Percentiles rank a stretch among this genome's conserved stretches.
These are phyloP conservation scores for Leccinum truebloodii DNA, from an alignment of 768 basidiomycete species.

Conservation along the genomic window DNA sequence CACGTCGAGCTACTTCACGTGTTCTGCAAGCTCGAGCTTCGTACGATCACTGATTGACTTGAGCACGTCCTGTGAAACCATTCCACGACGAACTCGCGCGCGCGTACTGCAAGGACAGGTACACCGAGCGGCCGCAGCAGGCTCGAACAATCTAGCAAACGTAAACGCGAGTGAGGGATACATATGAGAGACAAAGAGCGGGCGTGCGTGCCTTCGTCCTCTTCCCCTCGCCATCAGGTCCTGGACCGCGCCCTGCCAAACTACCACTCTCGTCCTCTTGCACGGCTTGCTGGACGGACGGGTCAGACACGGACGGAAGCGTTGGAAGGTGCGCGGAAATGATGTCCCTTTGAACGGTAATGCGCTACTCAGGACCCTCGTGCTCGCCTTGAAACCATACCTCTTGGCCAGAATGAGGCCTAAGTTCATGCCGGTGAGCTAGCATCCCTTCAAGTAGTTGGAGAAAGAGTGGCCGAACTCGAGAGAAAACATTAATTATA, in stretches of 20 bases:
- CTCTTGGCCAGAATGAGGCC: constrained; percentile 40
- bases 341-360: constrained; percentile 44
- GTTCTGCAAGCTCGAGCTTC: constrained; percentile 83
- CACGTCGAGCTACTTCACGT: constrained; percentile 52
- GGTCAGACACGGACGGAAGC: no score
- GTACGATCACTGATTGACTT: no score
- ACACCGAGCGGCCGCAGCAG: constrained; percentile 85
- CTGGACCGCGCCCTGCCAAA: constrained; percentile 84
- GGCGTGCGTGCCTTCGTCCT: constrained; percentile 66
- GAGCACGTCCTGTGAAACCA: no score
- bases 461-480: no score
- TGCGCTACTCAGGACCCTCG: constrained; percentile 51
- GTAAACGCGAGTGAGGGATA: constrained; percentile 14
- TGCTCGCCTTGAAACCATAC: constrained; percentile 49
- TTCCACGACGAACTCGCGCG: constrained; percentile 72
- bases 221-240: constrained; percentile 85
- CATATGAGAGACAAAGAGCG: neutral
- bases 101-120: constrained; percentile 80
- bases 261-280: constrained; percentile 95
- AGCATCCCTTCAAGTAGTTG: constrained; percentile 25
- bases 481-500: no score
- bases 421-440: constrained; percentile 32
- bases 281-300: no score
- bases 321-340: no score
- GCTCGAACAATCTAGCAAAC: constrained; percentile 62